Base-by-base conservation (phyloP, 2,329 filamentous ascomycete genomes). In the Thelonectria blattea region DNA sequence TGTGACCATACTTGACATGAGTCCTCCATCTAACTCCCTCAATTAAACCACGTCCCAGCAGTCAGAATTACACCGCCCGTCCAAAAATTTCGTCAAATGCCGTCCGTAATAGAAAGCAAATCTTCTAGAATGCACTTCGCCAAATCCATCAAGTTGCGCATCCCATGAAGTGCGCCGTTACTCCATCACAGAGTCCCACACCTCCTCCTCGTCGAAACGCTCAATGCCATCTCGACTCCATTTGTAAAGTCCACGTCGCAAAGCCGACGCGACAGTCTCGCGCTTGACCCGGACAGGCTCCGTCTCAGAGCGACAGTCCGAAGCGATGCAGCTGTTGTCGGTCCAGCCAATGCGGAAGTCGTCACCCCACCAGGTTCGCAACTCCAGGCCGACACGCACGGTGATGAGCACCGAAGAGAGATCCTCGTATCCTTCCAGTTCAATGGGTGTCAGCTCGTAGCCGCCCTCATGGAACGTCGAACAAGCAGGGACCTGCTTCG, bases 341-440 rank as follows among this genome's bases (percentile, higher is more conserved):
- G 67, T 77, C 78, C 78, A 79, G 47, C 77, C 76, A 45, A 78
- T 66, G 18, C 70, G 70, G 59, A 79, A 71, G 58, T 79, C 77
- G 53, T 79, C 78, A 24, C 71, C 75, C 78, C 78, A 79, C 78
- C 77, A 79, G 30, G 75, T 69, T 56, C 76, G 73, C 24, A 77
- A 66, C 27, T 78, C 69, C 22, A 73, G 63, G 39, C 75, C 75
- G 42, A 80, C 76, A 18, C 71, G 76, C 15, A 78, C 64, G 3
- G 70, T 75, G 42, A 79, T 73, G 56, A 79, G 56, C 3, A 79
- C 65, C 2, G 78, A 79, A 18, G 76, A 78, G 52, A 79, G 66
- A 48, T 78, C 74, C 15, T 61, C 72, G 61, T 78, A 79, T 8
- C 75, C 76, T 24, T 75, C 74, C 53, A 79, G 68, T 10, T 72